A percentile compares a stretch with the other conserved stretches of the same genome.
phyloP scores from a whole-genome alignment of 2,329 filamentous ascomycete species.

The Colletotrichum phormii region DNA sequence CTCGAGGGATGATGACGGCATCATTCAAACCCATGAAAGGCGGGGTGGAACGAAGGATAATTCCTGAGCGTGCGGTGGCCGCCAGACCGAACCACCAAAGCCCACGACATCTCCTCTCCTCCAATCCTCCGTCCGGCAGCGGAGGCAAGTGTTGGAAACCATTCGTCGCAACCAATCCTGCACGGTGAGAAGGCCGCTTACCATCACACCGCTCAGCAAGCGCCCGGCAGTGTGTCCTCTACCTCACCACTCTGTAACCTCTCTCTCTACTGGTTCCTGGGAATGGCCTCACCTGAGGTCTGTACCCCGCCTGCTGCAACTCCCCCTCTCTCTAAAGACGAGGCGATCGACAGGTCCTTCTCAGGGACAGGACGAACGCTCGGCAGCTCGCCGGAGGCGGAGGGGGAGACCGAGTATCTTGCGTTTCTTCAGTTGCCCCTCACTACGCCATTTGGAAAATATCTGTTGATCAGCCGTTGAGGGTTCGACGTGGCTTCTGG shows the following conservation, averaged over 20 bases:
- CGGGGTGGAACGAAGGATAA: slow-evolving; percentile 21
- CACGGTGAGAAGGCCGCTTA: slow-evolving; percentile 15
- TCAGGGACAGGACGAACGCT: slow-evolving; percentile 3
- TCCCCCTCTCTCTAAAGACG: slow-evolving; percentile 1
- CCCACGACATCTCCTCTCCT: neutral
- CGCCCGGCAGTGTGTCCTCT: neutral
- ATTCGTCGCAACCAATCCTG: slow-evolving; percentile 15
- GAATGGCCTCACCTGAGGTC: slow-evolving; percentile 25
- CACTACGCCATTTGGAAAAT: slow-evolving; percentile 1
- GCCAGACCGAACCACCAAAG: neutral
- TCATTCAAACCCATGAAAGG: slow-evolving; percentile 10
- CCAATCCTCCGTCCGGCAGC: neutral
- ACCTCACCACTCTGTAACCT: neutral
- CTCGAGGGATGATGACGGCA: slow-evolving; percentile 29
- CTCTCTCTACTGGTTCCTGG: slow-evolving; percentile 7
- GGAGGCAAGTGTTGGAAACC: neutral
- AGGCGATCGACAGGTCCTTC: slow-evolving; percentile 19
- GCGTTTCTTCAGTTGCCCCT: slow-evolving; percentile 31
- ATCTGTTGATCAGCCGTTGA: slow-evolving; percentile 28
- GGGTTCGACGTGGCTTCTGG: slow-evolving; percentile 34
- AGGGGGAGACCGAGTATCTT: neutral
- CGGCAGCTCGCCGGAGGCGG: neutral
- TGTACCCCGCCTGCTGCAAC: slow-evolving; percentile 14
- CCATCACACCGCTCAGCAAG: slow-evolving; percentile 29
- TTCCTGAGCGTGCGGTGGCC: slow-evolving; percentile 1